Conservation (phyloP, 192 early-diverging fungal species). For the Coemansia sp. region DNA sequence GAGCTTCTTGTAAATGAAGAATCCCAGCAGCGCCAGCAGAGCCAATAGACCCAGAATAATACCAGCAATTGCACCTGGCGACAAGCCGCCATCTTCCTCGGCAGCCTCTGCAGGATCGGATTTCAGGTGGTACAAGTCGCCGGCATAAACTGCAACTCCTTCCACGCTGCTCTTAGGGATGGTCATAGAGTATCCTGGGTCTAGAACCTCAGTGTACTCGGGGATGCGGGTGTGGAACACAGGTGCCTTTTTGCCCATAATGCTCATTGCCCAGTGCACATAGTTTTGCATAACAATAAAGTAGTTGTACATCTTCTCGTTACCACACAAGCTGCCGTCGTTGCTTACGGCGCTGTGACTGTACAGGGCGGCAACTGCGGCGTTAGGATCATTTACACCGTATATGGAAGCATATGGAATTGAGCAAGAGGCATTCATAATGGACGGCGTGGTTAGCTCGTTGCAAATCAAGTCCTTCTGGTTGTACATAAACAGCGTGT, state of each 20-base stretch:
- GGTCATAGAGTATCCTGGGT: slow-evolving; percentile 33
- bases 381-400: slow-evolving; percentile 17
- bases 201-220: slow-evolving; percentile 30
- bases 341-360: slow-evolving; percentile 34
- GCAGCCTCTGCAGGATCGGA: not conserved
- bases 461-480: slow-evolving; percentile 39
- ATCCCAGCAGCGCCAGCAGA: slow-evolving; percentile 15
- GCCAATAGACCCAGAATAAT: slow-evolving; percentile 14
- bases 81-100: slow-evolving; percentile 5
- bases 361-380: slow-evolving; percentile 39
- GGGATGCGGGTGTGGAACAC: slow-evolving; percentile 30
- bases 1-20: slow-evolving; percentile 7
- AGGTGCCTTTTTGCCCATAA: slow-evolving; percentile 22
- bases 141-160: slow-evolving; percentile 17
- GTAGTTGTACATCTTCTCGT: slow-evolving; percentile 24
- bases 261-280: slow-evolving; percentile 35
- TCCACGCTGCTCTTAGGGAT: slow-evolving; percentile 12
- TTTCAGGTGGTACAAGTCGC: slow-evolving; percentile 29
- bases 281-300: slow-evolving; percentile 45
- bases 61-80: slow-evolving; percentile 11
- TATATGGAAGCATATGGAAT: slow-evolving; percentile 35
- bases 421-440: slow-evolving; percentile 24
- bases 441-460: slow-evolving; percentile 14
- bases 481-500: slow-evolving; percentile 20
- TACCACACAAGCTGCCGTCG: slow-evolving; percentile 9